phyloP scores from a whole-genome alignment of 805 yeast genomes.

The Hyphopichia homilentoma region DNA sequence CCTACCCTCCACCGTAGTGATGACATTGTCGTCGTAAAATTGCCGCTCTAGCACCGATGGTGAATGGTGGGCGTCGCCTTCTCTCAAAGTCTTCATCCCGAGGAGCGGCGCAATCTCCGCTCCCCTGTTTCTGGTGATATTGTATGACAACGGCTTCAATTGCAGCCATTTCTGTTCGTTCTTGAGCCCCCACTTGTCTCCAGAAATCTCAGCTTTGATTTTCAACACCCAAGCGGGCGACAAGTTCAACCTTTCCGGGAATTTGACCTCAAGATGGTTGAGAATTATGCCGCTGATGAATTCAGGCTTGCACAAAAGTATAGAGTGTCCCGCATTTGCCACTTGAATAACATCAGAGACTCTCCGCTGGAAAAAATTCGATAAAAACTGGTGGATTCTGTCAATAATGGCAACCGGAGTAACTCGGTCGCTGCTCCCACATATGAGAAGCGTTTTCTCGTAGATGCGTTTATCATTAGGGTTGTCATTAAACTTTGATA shows the following conservation, averaged over 20 bases:
- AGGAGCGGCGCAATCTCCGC: conserved; percentile 44
- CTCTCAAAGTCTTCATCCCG: conserved; percentile 74
- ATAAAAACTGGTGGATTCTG: conserved; percentile 23
- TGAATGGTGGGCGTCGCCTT: conserved; percentile 58
- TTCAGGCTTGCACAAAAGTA: conserved; percentile 62
- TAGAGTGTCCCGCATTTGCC: conserved; percentile 59
- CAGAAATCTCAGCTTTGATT: conserved; percentile 57
- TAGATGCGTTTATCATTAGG: conserved; percentile 25
- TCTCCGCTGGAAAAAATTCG: conserved; percentile 17
- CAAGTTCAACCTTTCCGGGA: conserved; percentile 48
- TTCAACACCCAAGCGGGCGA: conserved; percentile 70
- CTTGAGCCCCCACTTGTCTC: conserved; percentile 77
- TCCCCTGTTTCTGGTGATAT: conserved; percentile 29
- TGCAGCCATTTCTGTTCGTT: conserved; percentile 70
- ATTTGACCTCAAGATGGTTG: conserved; percentile 48
- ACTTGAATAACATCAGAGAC: conserved; percentile 35
- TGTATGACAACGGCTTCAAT: conserved; percentile 47
- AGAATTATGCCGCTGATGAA: conserved; percentile 57
- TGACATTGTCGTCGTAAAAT: conserved; percentile 23
- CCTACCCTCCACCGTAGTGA: conserved; percentile 21
- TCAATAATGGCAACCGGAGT: conserved; percentile 45
- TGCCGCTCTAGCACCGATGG: conserved; percentile 49
- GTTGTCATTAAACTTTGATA: conserved; percentile 32
- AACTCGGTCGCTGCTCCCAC: conserved; percentile 56
- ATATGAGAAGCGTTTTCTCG: conserved; percentile 51